Percentiles rank a stretch among this genome's conserved stretches.
Conservation (phyloP, 2,329 filamentous ascomycete genomes). For the Didymella glomerata region DNA sequence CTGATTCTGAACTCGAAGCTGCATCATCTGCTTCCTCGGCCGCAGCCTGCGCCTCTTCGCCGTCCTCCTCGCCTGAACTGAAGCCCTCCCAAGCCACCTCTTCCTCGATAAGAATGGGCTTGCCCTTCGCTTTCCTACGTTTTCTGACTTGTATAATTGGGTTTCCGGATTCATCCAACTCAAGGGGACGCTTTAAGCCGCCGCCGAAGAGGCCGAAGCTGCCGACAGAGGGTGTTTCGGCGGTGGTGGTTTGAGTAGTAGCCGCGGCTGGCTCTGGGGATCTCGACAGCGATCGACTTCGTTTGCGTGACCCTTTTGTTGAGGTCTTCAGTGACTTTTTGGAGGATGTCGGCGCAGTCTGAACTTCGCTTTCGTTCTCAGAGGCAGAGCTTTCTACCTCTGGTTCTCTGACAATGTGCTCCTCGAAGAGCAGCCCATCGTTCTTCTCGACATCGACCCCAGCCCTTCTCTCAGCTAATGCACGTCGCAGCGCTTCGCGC, state of each 20-base stretch:
- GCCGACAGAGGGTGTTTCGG: slow-evolving; percentile 12
- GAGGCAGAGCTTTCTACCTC: slow-evolving; percentile 36
- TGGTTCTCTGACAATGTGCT: slow-evolving; percentile 38
- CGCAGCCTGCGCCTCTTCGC: slow-evolving; percentile 37
- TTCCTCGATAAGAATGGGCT: slow-evolving; percentile 46
- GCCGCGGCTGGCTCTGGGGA: slow-evolving; percentile 15
- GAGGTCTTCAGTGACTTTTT: slow-evolving; percentile 1
- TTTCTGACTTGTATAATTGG: slow-evolving; percentile 86
- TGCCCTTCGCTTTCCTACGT: slow-evolving; percentile 64
- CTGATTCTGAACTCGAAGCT: slow-evolving; percentile 10
- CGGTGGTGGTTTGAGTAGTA: background rate
- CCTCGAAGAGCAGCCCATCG: slow-evolving; percentile 64
- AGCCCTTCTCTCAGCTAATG: slow-evolving; percentile 69
- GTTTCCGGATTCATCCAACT: slow-evolving; percentile 78
- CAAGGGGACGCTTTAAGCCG: slow-evolving; percentile 86
- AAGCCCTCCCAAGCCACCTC: slow-evolving; percentile 71
- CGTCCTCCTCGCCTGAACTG: slow-evolving; percentile 55
- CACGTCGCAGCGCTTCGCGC: slow-evolving; percentile 70
- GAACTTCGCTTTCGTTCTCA: slow-evolving; percentile 39
- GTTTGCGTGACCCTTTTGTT: slow-evolving; percentile 21
- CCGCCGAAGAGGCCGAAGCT: slow-evolving; percentile 64
- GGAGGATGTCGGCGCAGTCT: background rate
- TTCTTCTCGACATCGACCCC: slow-evolving; percentile 66
- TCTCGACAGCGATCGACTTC: slow-evolving; percentile 28
- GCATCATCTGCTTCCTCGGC: background rate